Conservation (phyloP, 2,329 filamentous ascomycete genomes). For the Chalara sp. region DNA sequence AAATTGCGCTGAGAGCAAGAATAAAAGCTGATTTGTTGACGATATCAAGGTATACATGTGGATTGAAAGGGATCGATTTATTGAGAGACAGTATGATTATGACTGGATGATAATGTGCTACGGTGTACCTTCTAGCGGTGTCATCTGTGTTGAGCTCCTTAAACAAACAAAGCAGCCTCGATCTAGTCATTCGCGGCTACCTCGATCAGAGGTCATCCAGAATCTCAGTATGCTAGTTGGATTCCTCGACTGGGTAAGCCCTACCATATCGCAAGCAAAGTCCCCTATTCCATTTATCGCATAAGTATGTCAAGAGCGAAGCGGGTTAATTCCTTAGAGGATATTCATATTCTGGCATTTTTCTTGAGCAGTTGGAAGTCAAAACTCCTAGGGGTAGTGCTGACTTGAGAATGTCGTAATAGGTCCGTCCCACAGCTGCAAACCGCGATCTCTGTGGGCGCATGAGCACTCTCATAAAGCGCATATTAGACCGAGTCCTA, state of each 20-base stretch:
- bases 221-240: constrained; percentile 44
- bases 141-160: constrained; percentile 43
- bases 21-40: too few relatives aligned
- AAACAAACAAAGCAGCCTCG: constrained; percentile 31
- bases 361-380: too few relatives aligned
- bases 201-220: constrained; percentile 42
- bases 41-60: constrained; percentile 29
- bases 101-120: constrained; percentile 44
- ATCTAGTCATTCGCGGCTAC: constrained; percentile 30
- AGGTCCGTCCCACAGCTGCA: constrained; percentile 33
- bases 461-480: constrained; percentile 41
- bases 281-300: too few relatives aligned
- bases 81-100: constrained; percentile 35
- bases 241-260: constrained; percentile 41
- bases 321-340: too few relatives aligned
- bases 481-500: constrained; percentile 42
- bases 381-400: too few relatives aligned
- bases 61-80: constrained; percentile 42
- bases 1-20: too few relatives aligned
- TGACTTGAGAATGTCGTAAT: too few relatives aligned
- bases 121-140: constrained; percentile 41
- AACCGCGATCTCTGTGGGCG: constrained; percentile 41
- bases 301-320: too few relatives aligned
- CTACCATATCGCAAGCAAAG: too few relatives aligned
- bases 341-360: too few relatives aligned